phyloP scores from a whole-genome alignment of 192 early-diverging fungal species.

The Powellomyces hirtus region DNA sequence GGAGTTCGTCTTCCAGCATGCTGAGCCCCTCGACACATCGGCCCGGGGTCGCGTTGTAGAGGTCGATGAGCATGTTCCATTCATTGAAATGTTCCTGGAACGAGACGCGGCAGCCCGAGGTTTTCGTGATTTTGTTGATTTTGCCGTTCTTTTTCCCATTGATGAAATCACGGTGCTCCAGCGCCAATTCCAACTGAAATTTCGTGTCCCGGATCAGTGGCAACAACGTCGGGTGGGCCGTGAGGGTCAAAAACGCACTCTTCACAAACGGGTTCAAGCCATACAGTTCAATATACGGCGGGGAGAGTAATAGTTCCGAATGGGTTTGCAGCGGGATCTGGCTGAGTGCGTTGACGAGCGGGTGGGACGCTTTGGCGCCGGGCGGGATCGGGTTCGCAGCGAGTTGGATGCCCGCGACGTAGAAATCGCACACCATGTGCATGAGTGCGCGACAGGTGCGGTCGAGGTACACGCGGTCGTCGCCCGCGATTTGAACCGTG shows the following conservation, averaged over 20 bases:
- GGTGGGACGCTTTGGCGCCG: not conserved
- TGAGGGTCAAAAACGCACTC: conserved; percentile 56
- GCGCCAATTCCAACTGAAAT: conserved; percentile 72
- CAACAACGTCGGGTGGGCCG: conserved; percentile 50
- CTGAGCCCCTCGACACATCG: conserved; percentile 67
- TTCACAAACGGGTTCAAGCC: conserved; percentile 65
- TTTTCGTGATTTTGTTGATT: conserved; percentile 81
- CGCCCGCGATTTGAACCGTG: conserved; percentile 54
- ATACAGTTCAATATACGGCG: conserved; percentile 61
- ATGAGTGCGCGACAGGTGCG: conserved; percentile 69
- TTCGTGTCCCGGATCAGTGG: conserved; percentile 57
- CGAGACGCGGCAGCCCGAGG: conserved; percentile 63
- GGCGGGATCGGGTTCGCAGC: conserved; percentile 12
- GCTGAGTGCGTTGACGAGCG: not conserved
- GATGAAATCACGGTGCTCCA: conserved; percentile 82
- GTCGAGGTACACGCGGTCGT: conserved; percentile 68
- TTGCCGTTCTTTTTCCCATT: conserved; percentile 88
- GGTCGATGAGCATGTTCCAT: conserved; percentile 80
- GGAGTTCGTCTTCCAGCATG: conserved; percentile 77
- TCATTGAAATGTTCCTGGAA: conserved; percentile 71
- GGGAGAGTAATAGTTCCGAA: not conserved
- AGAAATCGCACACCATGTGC: conserved; percentile 61
- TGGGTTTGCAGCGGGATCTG: conserved; percentile 8
- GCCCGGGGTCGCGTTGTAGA: conserved; percentile 51
- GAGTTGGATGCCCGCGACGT: conserved; percentile 47